Conservation (phyloP, 2,329 filamentous ascomycete genomes). For the Keithomyces neogunnii region DNA sequence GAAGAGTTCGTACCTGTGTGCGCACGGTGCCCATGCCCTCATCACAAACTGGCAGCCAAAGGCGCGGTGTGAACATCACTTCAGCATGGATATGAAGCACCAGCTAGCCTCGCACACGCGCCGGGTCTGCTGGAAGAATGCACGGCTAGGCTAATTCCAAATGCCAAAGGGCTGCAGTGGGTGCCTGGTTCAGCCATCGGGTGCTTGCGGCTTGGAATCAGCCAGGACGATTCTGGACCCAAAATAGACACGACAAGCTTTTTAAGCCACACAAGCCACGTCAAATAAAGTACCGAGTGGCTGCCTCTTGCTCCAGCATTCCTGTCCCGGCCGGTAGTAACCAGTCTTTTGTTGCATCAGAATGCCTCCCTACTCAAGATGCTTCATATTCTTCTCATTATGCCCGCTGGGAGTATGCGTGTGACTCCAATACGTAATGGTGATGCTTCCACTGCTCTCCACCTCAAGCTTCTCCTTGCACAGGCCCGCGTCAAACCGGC, state of each 20-base stretch:
- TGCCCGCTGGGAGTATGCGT: conserved; percentile 10
- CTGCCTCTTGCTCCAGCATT: too few relatives aligned
- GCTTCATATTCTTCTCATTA: conserved; percentile 1
- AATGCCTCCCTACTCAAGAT: neutral
- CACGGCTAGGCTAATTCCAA: too few relatives aligned
- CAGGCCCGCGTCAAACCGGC: conserved; percentile 9
- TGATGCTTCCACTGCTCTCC: conserved; percentile 13
- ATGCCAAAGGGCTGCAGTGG: too few relatives aligned
- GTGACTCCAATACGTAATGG: conserved; percentile 20
- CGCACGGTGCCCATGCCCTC: neutral
- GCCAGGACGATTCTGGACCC: too few relatives aligned
- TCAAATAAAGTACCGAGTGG: too few relatives aligned
- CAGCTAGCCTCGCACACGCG: too few relatives aligned
- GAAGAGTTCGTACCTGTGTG: neutral
- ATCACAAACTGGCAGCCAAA: neutral
- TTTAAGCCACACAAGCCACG: too few relatives aligned
- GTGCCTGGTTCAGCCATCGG: too few relatives aligned
- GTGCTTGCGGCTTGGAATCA: too few relatives aligned
- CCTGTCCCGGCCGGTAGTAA: too few relatives aligned
- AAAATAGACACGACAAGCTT: too few relatives aligned
- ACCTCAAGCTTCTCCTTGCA: conserved; percentile 14
- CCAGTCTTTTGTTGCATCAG: neutral
- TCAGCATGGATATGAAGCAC: neutral
- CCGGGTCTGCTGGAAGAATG: too few relatives aligned
- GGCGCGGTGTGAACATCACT: neutral